Evolutionary conservation across 2,329 filamentous ascomycete genomes (phyloP).

Genomic region (Ceratocystis papillata): DNA sequence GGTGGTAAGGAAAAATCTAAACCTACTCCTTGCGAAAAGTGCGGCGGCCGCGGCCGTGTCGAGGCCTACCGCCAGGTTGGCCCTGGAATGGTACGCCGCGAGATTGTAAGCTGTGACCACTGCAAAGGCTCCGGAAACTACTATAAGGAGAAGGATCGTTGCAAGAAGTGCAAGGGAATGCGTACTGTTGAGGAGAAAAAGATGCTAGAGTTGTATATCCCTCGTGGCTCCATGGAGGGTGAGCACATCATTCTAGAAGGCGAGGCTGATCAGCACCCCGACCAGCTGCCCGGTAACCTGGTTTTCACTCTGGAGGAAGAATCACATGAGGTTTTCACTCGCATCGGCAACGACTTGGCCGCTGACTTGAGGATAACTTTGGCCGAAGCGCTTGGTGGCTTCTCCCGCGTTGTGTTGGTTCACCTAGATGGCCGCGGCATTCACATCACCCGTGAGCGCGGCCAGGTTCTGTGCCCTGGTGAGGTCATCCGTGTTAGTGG

Average conservation of each 20-base stretch:
- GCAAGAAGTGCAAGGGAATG: constrained; percentile 97
- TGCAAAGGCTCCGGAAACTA: constrained; percentile 78
- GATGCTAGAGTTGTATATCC: constrained; percentile 91
- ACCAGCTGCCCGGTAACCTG: constrained; percentile 83
- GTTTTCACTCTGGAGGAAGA: constrained; percentile 79
- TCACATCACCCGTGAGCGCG: constrained; percentile 64
- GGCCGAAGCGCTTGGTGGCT: constrained; percentile 74
- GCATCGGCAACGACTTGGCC: constrained; percentile 72
- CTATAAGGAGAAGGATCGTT: constrained; percentile 93
- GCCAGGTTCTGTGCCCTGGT: constrained; percentile 69
- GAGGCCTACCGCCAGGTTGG: constrained; percentile 74
- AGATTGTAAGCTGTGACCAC: constrained; percentile 66
- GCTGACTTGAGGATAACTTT: constrained; percentile 73
- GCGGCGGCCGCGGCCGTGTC: constrained; percentile 67
- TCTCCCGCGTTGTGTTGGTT: constrained; percentile 79
- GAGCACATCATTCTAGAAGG: constrained; percentile 84
- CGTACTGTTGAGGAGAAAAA: constrained; percentile 81
- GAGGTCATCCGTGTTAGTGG: constrained; percentile 76
- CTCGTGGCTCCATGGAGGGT: constrained; percentile 72
- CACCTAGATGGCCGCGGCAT: constrained; percentile 93
- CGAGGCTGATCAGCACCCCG: constrained; percentile 85
- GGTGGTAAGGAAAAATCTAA: constrained; percentile 91
- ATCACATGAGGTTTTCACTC: constrained; percentile 68
- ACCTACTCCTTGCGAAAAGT: constrained; percentile 68
- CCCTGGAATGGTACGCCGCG: constrained; percentile 73